These are phyloP conservation scores for Citrullus mucosospermus DNA, from an alignment of 306 rosid species.

Conservation along the genomic window DNA sequence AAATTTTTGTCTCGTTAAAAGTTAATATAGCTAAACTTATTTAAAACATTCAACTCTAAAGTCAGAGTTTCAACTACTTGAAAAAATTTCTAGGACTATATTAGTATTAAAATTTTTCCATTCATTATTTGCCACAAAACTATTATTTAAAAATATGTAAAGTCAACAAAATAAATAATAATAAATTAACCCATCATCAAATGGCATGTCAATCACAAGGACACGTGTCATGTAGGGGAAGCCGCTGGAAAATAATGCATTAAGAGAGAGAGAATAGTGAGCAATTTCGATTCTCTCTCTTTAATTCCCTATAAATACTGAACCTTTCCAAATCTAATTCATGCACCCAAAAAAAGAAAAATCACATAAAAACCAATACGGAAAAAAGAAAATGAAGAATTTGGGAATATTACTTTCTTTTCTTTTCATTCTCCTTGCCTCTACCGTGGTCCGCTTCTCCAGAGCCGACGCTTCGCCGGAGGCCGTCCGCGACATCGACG, in stretches of 20 bases:
- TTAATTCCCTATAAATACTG: not conserved
- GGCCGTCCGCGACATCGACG: slow-evolving; percentile 29
- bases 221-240: no score
- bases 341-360: not conserved
- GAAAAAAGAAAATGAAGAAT: not conserved
- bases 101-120: no score
- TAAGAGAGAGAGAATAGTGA: not conserved
- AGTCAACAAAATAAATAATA: no score
- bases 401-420: not conserved
- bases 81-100: no score
- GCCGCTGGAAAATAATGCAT: not conserved
- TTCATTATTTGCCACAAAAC: no score
- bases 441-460: not conserved
- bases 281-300: not conserved
- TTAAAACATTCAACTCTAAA: no score
- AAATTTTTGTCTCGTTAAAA: no score
- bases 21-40: no score
- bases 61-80: no score
- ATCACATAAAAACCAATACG: not conserved
- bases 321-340: not conserved
- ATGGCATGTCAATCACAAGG: no score
- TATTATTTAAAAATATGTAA: no score
- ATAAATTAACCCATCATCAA: no score
- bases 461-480: slow-evolving; percentile 21
- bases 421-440: not conserved